phyloP scores from a whole-genome alignment of 1,284 basidiomycete species.

The Melanopsichium pennsylvanicum region DNA sequence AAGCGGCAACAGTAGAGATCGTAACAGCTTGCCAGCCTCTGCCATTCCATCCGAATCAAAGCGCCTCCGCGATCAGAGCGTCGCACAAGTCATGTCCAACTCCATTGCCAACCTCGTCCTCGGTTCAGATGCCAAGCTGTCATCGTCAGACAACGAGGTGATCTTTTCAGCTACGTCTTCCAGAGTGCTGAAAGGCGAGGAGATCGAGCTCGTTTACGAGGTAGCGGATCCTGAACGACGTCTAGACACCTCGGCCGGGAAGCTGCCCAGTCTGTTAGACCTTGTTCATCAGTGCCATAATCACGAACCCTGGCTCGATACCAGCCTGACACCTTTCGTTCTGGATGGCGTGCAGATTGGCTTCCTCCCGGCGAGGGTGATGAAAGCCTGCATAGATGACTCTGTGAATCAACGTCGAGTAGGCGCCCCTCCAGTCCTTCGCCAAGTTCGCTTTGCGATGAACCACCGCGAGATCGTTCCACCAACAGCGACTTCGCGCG shows the following conservation, averaged over 20 bases:
- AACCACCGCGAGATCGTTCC: conserved; percentile 30
- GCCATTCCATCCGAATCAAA: conserved; percentile 37
- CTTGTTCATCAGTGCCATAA: conserved; percentile 57
- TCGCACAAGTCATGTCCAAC: conserved; percentile 24
- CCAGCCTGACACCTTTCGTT: conserved; percentile 43
- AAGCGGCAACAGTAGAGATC: not conserved
- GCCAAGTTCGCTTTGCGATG: conserved; percentile 31
- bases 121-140: conserved; percentile 14
- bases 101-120: conserved; percentile 42
- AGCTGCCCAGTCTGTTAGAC: conserved; percentile 39
- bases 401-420: conserved; percentile 10
- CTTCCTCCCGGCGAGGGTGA: conserved; percentile 44
- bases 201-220: conserved; percentile 24
- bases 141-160: conserved; percentile 14
- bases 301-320: conserved; percentile 58
- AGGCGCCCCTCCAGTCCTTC: conserved; percentile 13
- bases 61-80: conserved; percentile 26
- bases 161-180: conserved; percentile 37
- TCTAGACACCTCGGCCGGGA: conserved; percentile 1
- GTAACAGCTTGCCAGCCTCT: too few relatives aligned
- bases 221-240: conserved; percentile 19
- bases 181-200: conserved; percentile 16
- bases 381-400: conserved; percentile 42
- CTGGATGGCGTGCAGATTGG: conserved; percentile 58
- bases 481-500: conserved; percentile 8